phyloP scores from a whole-genome alignment of 176 grass and related monocot species.

The Paspalum notatum region DNA sequence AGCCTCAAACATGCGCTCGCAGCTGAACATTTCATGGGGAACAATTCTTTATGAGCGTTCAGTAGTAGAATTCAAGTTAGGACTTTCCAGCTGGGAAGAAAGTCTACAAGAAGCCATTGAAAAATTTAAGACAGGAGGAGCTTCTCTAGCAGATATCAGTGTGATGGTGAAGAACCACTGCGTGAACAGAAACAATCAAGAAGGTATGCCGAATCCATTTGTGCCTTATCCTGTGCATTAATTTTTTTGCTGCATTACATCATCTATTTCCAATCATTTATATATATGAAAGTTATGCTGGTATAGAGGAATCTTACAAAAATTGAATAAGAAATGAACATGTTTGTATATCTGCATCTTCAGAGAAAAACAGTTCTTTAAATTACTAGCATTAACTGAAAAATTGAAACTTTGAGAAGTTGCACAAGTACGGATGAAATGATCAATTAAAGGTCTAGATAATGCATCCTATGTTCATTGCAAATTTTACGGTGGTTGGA shows the following conservation, averaged over 20 bases:
- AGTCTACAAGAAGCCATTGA: slow-evolving; percentile 76
- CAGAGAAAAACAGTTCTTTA: too few relatives aligned
- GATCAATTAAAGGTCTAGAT: too few relatives aligned
- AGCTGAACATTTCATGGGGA: slow-evolving; percentile 90
- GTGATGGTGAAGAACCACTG: slow-evolving; percentile 86
- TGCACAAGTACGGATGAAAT: too few relatives aligned
- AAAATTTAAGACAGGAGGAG: slow-evolving; percentile 78
- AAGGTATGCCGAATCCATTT: slow-evolving; percentile 56
- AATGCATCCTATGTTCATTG: too few relatives aligned
- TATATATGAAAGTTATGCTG: too few relatives aligned
- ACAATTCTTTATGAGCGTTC: slow-evolving; percentile 93
- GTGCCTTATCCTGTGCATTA: not conserved
- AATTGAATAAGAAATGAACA: too few relatives aligned
- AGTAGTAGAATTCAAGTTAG: slow-evolving; percentile 83
- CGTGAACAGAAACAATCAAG: slow-evolving; percentile 71
- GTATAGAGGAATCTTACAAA: not conserved
- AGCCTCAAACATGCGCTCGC: slow-evolving; percentile 70
- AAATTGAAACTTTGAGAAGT: too few relatives aligned
- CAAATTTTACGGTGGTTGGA: too few relatives aligned
- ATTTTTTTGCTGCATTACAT: slow-evolving; percentile 1
- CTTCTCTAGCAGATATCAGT: slow-evolving; percentile 65
- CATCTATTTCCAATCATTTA: too few relatives aligned
- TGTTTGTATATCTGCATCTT: too few relatives aligned
- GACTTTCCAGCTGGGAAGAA: slow-evolving; percentile 78
- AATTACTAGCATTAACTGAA: too few relatives aligned